phyloP scores from a whole-genome alignment of 2,329 filamentous ascomycete genomes.

The Fusarium anguioides region DNA sequence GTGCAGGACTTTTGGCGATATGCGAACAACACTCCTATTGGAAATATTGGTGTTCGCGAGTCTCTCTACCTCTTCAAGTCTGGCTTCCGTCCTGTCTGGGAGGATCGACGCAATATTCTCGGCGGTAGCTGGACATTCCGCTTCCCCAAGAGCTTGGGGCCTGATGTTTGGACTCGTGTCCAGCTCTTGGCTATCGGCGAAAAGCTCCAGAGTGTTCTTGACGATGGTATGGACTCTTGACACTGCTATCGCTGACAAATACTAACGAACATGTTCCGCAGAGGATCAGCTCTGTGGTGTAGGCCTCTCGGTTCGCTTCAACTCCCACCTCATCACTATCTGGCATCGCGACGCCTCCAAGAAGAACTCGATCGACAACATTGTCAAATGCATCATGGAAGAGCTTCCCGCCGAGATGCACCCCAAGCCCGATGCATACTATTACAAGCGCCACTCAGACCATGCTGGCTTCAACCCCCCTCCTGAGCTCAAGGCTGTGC shows the following conservation, averaged over 20 bases:
- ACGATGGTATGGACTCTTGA: conserved; percentile 65
- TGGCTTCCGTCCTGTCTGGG: conserved; percentile 81
- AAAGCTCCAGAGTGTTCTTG: conserved; percentile 78
- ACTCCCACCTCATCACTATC: conserved; percentile 86
- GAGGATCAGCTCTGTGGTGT: conserved; percentile 91
- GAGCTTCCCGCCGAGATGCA: conserved; percentile 78
- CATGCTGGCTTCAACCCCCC: conserved; percentile 83
- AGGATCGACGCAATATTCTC: conserved; percentile 85
- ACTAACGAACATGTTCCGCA: conserved; percentile 49
- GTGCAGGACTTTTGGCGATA: conserved; percentile 88
- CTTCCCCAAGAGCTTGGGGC: conserved; percentile 78
- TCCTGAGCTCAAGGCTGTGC: conserved; percentile 66
- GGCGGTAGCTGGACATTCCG: conserved; percentile 95
- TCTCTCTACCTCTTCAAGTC: conserved; percentile 83
- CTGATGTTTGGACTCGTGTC: conserved; percentile 84
- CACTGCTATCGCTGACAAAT: background rate
- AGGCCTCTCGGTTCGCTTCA: conserved; percentile 88
- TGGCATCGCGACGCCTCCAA: conserved; percentile 93
- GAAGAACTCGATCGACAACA: conserved; percentile 78
- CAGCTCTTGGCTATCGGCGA: conserved; percentile 87
- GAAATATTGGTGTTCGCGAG: conserved; percentile 80
- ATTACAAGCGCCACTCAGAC: conserved; percentile 91
- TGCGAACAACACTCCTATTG: conserved; percentile 82
- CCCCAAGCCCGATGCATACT: conserved; percentile 78
- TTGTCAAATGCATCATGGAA: conserved; percentile 78